Percentiles rank a stretch among this genome's conserved stretches.
Evolutionary conservation across 208 protist genomes (phyloP).

Genomic region (Leishmania lainsoni): DNA sequence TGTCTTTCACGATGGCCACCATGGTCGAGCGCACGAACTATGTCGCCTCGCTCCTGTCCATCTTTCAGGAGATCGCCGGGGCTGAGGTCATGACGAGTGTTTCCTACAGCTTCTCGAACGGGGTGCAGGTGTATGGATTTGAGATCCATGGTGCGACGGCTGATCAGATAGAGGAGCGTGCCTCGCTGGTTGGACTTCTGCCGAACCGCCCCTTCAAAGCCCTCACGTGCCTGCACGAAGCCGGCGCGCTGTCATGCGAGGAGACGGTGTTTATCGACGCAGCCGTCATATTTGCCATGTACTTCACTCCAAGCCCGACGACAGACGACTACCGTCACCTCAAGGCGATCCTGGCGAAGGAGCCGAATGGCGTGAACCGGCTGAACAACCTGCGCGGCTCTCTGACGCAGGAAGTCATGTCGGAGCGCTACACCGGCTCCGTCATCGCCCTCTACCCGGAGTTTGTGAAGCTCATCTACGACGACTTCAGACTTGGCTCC

Average conservation of each 20-base stretch:
- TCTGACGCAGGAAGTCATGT: slow-evolving; percentile 89
- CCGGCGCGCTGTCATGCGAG: slow-evolving; percentile 53
- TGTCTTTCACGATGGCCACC: slow-evolving; percentile 74
- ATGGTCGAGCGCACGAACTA: slow-evolving; percentile 62
- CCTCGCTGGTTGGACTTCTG: slow-evolving; percentile 69
- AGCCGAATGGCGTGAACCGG: slow-evolving; percentile 84
- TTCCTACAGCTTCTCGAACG: slow-evolving; percentile 84
- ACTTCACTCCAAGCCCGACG: slow-evolving; percentile 90
- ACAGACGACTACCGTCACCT: slow-evolving; percentile 83
- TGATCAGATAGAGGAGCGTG: slow-evolving; percentile 47
- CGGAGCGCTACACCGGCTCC: slow-evolving; percentile 82
- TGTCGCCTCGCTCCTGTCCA: slow-evolving; percentile 63
- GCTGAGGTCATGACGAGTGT: slow-evolving; percentile 50
- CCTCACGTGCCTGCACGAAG: slow-evolving; percentile 73
- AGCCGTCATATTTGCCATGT: slow-evolving; percentile 80
- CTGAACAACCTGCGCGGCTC: slow-evolving; percentile 85
- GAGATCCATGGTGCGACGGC: slow-evolving; percentile 46
- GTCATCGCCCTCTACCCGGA: slow-evolving; percentile 84
- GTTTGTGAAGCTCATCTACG: slow-evolving; percentile 88
- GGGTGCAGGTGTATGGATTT: slow-evolving; percentile 75
- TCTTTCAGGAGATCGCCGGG: slow-evolving; percentile 72
- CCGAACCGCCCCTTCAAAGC: slow-evolving; percentile 70
- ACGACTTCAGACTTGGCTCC: slow-evolving; percentile 85
- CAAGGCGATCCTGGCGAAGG: slow-evolving; percentile 54
- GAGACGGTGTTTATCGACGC: slow-evolving; percentile 77